phyloP scores from a whole-genome alignment of 257 asterid species.

The Scutellaria galericulata region DNA sequence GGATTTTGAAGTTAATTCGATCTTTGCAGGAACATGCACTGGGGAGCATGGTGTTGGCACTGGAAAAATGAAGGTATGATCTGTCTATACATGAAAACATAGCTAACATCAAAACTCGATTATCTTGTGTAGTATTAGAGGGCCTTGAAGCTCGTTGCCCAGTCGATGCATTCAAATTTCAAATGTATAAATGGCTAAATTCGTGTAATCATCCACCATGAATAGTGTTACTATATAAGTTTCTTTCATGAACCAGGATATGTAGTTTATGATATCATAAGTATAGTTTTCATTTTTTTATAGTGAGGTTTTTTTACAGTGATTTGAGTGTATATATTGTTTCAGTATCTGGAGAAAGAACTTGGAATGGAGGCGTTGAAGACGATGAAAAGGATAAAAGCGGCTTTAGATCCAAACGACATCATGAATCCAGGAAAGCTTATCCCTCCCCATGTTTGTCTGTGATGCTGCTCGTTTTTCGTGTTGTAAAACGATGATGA shows the following conservation, averaged over 20 bases:
- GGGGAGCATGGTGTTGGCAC: constrained; percentile 99
- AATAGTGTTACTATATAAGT: no score
- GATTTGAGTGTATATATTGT: neutral
- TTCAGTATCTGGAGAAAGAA: constrained; percentile 90
- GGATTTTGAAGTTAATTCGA: neutral
- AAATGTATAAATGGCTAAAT: no score
- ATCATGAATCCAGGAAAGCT: constrained; percentile 98
- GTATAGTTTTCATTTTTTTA: neutral
- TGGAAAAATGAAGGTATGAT: constrained; percentile 91
- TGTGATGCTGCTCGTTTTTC: constrained; percentile 31
- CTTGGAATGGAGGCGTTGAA: constrained; percentile 85
- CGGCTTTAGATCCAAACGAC: constrained; percentile 80
- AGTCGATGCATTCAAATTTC: no score
- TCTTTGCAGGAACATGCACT: constrained; percentile 82
- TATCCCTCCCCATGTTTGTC: constrained; percentile 85
- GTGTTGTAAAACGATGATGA: neutral
- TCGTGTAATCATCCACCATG: no score
- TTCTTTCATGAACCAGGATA: neutral
- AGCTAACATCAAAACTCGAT: no score
- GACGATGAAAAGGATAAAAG: constrained; percentile 91
- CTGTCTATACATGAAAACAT: neutral
- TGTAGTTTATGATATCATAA: neutral
- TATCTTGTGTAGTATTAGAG: no score
- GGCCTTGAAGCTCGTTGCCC: no score
- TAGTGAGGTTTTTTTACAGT: neutral